Evolutionary conservation across 2,329 filamentous ascomycete genomes (phyloP), one percentile per base, ranked within the genome.

Genomic region (Shiraia bambusicola): DNA sequence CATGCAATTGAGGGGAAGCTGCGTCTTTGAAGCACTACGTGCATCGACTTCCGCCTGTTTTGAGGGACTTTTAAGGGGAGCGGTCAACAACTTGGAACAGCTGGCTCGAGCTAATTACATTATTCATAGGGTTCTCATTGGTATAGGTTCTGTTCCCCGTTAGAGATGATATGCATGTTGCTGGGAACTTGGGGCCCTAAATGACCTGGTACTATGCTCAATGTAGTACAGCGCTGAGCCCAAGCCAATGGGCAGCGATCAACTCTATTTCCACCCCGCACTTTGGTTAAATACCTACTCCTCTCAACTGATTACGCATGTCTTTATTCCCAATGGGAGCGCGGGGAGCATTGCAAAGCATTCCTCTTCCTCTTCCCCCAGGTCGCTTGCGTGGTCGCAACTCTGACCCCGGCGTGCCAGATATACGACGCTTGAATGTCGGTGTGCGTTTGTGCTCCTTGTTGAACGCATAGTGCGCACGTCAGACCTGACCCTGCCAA

Each of bases 181-280:
- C 37, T 41, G 37, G 40, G 44, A 51, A 45, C 45, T 48, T 31
- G 38, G 43, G 27, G 34, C 34, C 40, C 15, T 30, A 15, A 28
- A 38, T 38, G 32, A 26, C 41, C 40, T 36, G 13, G 22, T 35
- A 36, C 40, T 42, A 50, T 28, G 22, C 47, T 44, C 9, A n/a
- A 47, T 38, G 28, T 25, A 39, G 47, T 29, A 33, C 38, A 34
- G 13, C 35, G 31, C 16, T 13, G 22, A 26, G 36, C 44, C 43
- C 48, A 38, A 40, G 44, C 41, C 48, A 50, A 48, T 47, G 48
- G 48, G 36, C 28, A 38, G 17, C 16, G 40, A 31, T 37, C 43
- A 36, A 46, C 47, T 22, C 19, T 26, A 22, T 37, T 41, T 32
- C 40, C 34, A 47, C 48, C 48, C 48, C 48, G 48, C 48, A 50